phyloP scores from a whole-genome alignment of 768 basidiomycete species.

The Lactarius sanguifluus region DNA sequence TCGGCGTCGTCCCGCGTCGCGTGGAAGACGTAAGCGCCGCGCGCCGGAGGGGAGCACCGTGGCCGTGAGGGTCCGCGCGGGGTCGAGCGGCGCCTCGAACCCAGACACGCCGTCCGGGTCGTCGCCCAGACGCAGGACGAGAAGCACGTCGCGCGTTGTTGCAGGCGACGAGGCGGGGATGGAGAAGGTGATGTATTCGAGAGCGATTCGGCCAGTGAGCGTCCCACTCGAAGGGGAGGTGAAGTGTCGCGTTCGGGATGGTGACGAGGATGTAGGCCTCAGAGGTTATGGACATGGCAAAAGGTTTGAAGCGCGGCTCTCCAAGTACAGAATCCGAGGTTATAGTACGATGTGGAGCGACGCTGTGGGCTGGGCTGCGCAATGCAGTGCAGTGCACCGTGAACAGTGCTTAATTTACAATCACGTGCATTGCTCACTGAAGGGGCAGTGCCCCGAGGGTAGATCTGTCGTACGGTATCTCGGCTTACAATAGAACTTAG shows the following conservation, averaged over 20 bases:
- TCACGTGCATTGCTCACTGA: background rate
- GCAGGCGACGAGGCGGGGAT: background rate
- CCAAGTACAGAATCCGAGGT: background rate
- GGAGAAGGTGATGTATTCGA: constrained; percentile 27
- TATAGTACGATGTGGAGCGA: background rate
- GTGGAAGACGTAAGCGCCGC: constrained; percentile 28
- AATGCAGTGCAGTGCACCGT: background rate
- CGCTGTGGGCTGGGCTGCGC: background rate
- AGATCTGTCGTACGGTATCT: background rate
- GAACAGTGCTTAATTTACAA: too few species aligned
- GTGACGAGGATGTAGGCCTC: constrained; percentile 28
- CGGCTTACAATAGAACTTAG: background rate
- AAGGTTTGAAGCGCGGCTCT: background rate
- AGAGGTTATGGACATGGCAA: constrained; percentile 3
- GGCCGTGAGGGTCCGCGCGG: constrained; percentile 19
- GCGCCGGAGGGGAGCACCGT: constrained; percentile 17
- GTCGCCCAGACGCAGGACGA: constrained; percentile 25
- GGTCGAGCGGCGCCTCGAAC: constrained; percentile 29
- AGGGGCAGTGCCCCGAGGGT: background rate
- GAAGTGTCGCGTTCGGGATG: constrained; percentile 25
- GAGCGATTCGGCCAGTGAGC: constrained; percentile 19
- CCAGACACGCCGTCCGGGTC: background rate
- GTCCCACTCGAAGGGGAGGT: constrained; percentile 21
- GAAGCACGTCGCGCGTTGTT: constrained; percentile 24
- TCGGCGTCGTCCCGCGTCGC: constrained; percentile 25